Evolutionary conservation across 495 filamentous ascomycete species (phyloP).

Genomic region (Penicillium daleae): DNA sequence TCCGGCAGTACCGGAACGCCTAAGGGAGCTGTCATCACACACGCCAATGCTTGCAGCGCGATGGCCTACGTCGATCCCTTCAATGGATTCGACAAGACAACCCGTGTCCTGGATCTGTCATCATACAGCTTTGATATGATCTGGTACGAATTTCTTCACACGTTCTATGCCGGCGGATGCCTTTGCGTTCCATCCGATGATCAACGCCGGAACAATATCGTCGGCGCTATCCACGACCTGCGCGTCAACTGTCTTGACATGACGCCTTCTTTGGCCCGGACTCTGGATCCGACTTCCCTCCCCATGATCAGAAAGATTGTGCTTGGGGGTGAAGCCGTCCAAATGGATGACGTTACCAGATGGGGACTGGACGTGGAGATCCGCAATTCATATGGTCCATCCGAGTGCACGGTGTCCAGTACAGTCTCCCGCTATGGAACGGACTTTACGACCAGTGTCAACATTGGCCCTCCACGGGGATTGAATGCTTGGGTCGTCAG

Average conservation of each 20-base stretch:
- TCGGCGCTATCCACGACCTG: conserved; percentile 38
- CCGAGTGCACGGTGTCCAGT: conserved; percentile 41
- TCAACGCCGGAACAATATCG: conserved; percentile 40
- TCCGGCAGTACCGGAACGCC: conserved; percentile 80
- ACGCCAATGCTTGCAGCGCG: conserved; percentile 59
- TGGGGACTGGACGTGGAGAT: conserved; percentile 52
- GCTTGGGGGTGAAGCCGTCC: conserved; percentile 49
- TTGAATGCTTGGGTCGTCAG: conserved; percentile 42
- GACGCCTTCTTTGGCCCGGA: conserved; percentile 46
- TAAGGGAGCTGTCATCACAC: conserved; percentile 77
- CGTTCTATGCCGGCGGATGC: conserved; percentile 30
- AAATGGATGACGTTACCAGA: conserved; percentile 36
- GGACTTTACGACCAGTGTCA: background rate
- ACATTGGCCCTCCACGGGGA: conserved; percentile 4
- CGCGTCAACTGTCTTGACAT: conserved; percentile 41
- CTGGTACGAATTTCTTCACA: conserved; percentile 23
- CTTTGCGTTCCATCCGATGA: conserved; percentile 33
- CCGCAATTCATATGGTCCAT: conserved; percentile 60
- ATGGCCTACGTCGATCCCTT: conserved; percentile 13
- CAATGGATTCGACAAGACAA: conserved; percentile 33
- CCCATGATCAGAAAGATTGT: conserved; percentile 39
- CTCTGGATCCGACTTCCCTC: conserved; percentile 38
- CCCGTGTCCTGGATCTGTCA: conserved; percentile 24
- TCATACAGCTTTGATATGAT: conserved; percentile 31
- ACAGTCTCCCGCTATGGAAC: conserved; percentile 4